These are phyloP conservation scores for Choricystis sp. DNA, from an alignment of 139 green algal genomes.

Conservation along the genomic window DNA sequence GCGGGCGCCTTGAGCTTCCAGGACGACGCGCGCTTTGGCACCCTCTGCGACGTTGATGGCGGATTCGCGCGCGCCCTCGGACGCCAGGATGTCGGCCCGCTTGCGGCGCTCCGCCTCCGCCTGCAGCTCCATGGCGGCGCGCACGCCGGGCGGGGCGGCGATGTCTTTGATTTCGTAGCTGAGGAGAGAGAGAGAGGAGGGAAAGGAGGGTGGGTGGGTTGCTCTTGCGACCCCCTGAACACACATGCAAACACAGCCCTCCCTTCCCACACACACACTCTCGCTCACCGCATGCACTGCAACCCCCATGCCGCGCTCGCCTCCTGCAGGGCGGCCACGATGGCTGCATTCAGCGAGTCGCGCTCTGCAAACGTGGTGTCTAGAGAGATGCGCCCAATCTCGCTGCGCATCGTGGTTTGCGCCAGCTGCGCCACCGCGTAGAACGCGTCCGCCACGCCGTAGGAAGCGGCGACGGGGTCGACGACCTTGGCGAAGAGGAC, in stretches of 20 bases:
- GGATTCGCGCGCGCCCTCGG: slow-evolving; percentile 63
- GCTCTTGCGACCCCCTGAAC: neutral
- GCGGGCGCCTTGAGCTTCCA: slow-evolving; percentile 64
- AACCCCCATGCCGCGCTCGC: slow-evolving; percentile 82
- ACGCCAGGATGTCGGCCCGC: slow-evolving; percentile 61
- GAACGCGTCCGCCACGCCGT: slow-evolving; percentile 84
- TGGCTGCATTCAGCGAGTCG: slow-evolving; percentile 77
- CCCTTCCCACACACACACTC: too few relatives aligned
- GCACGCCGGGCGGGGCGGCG: slow-evolving; percentile 58
- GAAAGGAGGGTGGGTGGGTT: neutral
- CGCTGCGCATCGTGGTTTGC: slow-evolving; percentile 86
- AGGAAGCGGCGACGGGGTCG: slow-evolving; percentile 69
- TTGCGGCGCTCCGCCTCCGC: slow-evolving; percentile 92
- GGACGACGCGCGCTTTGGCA: slow-evolving; percentile 67
- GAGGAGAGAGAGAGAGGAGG: too few relatives aligned
- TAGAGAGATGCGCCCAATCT: slow-evolving; percentile 94
- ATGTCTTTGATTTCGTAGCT: slow-evolving; percentile 92
- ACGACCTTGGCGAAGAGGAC: slow-evolving; percentile 92
- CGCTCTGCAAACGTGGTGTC: slow-evolving; percentile 93
- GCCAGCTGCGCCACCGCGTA: slow-evolving; percentile 89
- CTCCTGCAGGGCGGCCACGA: slow-evolving; percentile 42
- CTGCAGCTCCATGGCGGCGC: slow-evolving; percentile 84
- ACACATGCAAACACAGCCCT: slow-evolving; percentile 11
- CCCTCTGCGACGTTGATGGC: slow-evolving; percentile 92
- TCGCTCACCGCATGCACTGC: slow-evolving; percentile 75